Base-by-base conservation (phyloP, 352 stramenopile genomes). In the Phytophthora meadii region DNA sequence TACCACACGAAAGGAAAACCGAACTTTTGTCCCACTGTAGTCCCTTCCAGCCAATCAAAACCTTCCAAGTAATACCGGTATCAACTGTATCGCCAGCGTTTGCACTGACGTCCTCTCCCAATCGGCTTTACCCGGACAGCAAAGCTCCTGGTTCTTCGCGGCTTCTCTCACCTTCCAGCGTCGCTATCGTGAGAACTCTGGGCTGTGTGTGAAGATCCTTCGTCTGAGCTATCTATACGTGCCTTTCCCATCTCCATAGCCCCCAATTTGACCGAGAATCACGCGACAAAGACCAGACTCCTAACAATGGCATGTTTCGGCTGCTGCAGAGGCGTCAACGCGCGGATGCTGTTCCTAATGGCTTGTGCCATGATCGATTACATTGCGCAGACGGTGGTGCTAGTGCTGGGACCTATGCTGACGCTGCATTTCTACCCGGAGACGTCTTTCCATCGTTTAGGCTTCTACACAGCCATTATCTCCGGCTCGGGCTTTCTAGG, bases 351-450 rank as follows among this genome's bases (percentile, higher is more conserved):
- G 25, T 92, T 92, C 72, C 86, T 94, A 64, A 89, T 89, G 68
- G 82, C 70, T 24, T 92, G 82, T 48, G 83, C 82, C 22, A 86
- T 90, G 74, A 88, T 92, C 66, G 86, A 94, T 60, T 92, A 92
- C 51, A 76, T 89, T 15, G 70, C 80, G 28, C 83, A 92, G 60
- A 88, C 80, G 8, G 83, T 92, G 36, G 68, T 94, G 58, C 72
- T 94, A 47, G 59, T 86, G 57, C 60, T 92, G 36, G 81, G 78
- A 17, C 86, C 86, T 17, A 88, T 92, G 79, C 73, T 94, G 50
- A 83, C 73, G 47, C 65, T 92, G 65, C 83, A 92, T 42, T 94
- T 94, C 57, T 92, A 92, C 46, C 86, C 86, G 17, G 68, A 76
- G 22, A 91, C 83, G 28, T 87, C 81, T 54, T 92, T 88, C 70